A percentile compares a stretch with the other conserved stretches of the same genome.
These are phyloP conservation scores for Phytopythium sindhum DNA, from an alignment of 352 stramenopile species.

Conservation along the genomic window DNA sequence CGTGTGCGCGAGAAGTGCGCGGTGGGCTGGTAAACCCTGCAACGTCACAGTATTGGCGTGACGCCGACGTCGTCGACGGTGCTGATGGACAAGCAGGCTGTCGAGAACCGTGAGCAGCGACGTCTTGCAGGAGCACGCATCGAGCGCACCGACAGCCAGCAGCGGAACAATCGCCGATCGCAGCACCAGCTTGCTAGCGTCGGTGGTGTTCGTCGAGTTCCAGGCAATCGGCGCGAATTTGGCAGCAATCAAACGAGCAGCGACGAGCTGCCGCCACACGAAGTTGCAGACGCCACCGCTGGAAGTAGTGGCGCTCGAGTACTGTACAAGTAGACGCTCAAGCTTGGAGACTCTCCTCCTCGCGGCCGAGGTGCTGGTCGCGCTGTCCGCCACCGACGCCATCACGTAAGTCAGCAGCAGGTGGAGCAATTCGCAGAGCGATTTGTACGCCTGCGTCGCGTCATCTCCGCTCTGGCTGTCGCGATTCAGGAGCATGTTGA, in stretches of 20 bases:
- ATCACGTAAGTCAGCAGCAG: constrained; percentile 33
- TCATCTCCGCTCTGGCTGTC: background rate
- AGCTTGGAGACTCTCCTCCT: background rate
- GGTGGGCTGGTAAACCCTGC: background rate
- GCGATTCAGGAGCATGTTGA: constrained; percentile 10
- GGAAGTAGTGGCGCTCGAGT: background rate
- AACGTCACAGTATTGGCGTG: too few species aligned
- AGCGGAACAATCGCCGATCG: constrained; percentile 15
- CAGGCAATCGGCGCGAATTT: background rate
- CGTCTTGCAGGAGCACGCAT: constrained; percentile 8
- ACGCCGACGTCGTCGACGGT: background rate
- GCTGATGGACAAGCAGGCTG: constrained; percentile 12
- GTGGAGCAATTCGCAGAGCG: constrained; percentile 36
- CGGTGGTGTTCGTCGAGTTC: background rate
- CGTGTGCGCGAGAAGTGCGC: background rate
- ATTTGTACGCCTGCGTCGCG: background rate
- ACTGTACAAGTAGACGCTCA: background rate
- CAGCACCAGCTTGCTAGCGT: background rate
- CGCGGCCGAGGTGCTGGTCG: background rate
- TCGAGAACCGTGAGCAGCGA: constrained; percentile 17
- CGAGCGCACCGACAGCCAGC: constrained; percentile 20
- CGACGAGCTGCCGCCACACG: constrained; percentile 1
- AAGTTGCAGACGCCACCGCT: background rate
- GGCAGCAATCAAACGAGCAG: background rate
- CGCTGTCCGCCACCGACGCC: background rate